Percentiles rank a stretch among this genome's conserved stretches.
phyloP scores from a whole-genome alignment of 1,284 basidiomycete species.

The Entoloma clypeatum region DNA sequence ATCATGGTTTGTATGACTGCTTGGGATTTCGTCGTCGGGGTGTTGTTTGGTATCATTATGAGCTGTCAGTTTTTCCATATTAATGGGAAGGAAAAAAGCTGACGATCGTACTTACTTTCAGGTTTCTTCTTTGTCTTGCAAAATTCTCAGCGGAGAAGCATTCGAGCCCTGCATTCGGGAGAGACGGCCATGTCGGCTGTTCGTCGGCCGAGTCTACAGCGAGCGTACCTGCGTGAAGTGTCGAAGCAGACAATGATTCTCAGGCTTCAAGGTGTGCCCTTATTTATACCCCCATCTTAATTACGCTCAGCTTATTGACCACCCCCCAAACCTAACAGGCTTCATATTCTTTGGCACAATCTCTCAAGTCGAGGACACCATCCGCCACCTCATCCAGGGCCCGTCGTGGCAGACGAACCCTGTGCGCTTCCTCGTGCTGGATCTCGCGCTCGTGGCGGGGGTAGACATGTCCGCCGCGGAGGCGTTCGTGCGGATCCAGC shows the following conservation, averaged over 20 bases:
- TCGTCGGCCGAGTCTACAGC: constrained; percentile 82
- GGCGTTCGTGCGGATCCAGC: constrained; percentile 89
- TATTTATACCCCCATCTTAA: background rate
- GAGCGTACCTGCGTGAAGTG: constrained; percentile 87
- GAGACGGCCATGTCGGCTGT: constrained; percentile 88
- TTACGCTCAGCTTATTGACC: background rate
- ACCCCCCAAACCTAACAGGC: constrained; percentile 41
- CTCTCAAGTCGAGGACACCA: constrained; percentile 79
- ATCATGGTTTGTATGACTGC: constrained; percentile 90
- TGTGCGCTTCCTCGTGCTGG: constrained; percentile 86
- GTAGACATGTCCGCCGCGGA: constrained; percentile 96
- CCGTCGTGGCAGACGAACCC: constrained; percentile 77
- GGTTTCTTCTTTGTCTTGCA: constrained; percentile 97
- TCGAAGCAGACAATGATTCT: constrained; percentile 91
- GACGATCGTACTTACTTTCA: no score
- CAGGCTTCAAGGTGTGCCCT: constrained; percentile 71
- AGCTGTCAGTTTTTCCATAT: constrained; percentile 60
- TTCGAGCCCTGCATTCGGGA: constrained; percentile 77
- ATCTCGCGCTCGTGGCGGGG: constrained; percentile 82
- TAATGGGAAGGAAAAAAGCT: no score
- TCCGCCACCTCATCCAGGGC: constrained; percentile 70
- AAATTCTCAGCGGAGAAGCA: constrained; percentile 80
- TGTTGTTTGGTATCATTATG: constrained; percentile 88
- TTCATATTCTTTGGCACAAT: constrained; percentile 98
- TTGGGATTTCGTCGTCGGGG: constrained; percentile 94